Evolutionary conservation across 192 early-diverging fungal genomes (phyloP).

Genomic region (Mortierella claussenii): DNA sequence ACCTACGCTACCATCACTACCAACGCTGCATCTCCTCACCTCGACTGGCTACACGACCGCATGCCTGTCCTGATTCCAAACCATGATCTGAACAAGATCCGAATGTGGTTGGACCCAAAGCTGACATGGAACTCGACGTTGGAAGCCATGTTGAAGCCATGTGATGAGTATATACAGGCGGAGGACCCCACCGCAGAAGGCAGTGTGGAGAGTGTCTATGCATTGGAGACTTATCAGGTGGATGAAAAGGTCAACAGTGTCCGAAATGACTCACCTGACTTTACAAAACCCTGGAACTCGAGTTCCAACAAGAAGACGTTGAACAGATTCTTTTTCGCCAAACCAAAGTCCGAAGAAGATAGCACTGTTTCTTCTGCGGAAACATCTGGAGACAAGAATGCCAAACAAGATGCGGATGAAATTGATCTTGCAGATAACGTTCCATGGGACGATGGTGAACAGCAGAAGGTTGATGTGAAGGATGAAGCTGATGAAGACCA

Average conservation of each 20-base stretch:
- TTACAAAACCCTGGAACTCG: conserved; percentile 55
- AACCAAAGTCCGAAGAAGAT: background rate
- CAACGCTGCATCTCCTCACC: conserved; percentile 37
- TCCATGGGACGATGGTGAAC: background rate
- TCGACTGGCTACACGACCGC: conserved; percentile 64
- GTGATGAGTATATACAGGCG: conserved; percentile 52
- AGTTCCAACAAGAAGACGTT: conserved; percentile 42
- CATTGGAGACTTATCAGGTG: conserved; percentile 59
- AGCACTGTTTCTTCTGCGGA: background rate
- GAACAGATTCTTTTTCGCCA: conserved; percentile 38
- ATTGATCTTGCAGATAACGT: background rate
- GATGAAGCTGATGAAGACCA: no score
- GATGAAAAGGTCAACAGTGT: conserved; percentile 59
- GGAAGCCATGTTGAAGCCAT: conserved; percentile 57
- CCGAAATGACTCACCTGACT: conserved; percentile 56
- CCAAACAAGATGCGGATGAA: background rate
- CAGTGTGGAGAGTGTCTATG: conserved; percentile 1
- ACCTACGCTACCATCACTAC: conserved; percentile 67
- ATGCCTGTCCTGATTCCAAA: conserved; percentile 70
- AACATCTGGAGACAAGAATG: background rate
- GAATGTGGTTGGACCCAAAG: conserved; percentile 59
- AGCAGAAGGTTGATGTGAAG: background rate
- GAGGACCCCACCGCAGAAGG: conserved; percentile 6
- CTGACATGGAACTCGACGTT: conserved; percentile 48
- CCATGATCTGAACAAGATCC: conserved; percentile 43